Evolutionary conservation across 1,284 basidiomycete genomes (phyloP), one percentile per base, ranked within the genome.

Genomic region (Ganoderma leucocontextum): DNA sequence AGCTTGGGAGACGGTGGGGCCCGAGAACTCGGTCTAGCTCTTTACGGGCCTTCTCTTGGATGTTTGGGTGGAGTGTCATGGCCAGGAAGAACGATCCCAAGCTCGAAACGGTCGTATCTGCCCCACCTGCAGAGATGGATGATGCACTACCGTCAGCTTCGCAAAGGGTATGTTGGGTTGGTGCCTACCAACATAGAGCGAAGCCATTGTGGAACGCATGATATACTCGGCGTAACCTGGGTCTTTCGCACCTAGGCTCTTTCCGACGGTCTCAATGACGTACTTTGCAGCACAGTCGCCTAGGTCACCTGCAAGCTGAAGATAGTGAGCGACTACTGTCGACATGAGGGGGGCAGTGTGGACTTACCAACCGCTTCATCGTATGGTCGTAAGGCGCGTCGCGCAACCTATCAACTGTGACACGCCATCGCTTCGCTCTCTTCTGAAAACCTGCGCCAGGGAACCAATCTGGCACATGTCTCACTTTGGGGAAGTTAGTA

Each of bases 11-110:
- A 19, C 80, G 68, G 36, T 69, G 59, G 0, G 53, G 55, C 12
- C 80, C 80, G 29, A 81, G 71, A 12, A 81, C 78, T 9, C 65
- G 64, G 65, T 81, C 80, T 15, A 82, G 66, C 63, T 82, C 77
- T 33, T 72, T 73, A 62, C 77, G 80, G 1, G 80, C 80, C 33
- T 73, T 77, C 36, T 64, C 52, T 65, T 79, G 78, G 12, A 79
- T 69, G 4, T 80, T 77, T 2, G 79, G 80, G 63, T 77, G 70
- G 13, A 76, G 69, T 0, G 76, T 70, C 78, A 81, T 77, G 2
- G 78, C 78, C 10, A 80, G 67, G 65, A 75, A 68, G 61, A 77
- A 74, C 7, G 73, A 67, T 2, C 62, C 64, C 13, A 76, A n/a
- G 1, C 70, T 71, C 19, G 75, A 75, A 4, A 73, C 71, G 12